These are phyloP conservation scores for Cordyceps cicadae DNA, from an alignment of 2,329 filamentous ascomycete genomes.

Conservation along the genomic window DNA sequence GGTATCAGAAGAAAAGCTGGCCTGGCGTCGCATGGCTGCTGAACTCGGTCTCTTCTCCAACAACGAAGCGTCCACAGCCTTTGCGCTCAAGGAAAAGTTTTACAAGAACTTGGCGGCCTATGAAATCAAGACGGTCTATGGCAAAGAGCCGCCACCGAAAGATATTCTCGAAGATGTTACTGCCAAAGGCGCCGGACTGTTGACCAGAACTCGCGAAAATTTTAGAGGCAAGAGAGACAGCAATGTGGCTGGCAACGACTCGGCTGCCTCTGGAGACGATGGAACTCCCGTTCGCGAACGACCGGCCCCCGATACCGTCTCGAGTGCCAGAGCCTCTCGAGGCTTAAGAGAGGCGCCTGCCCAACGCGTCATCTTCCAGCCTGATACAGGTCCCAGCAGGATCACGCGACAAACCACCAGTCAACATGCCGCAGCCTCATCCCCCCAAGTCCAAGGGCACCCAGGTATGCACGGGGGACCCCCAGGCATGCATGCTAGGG, in stretches of 20 bases:
- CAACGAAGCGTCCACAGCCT: constrained; percentile 76
- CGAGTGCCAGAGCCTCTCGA: constrained; percentile 50
- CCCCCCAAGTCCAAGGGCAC: constrained; percentile 24
- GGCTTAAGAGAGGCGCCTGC: constrained; percentile 75
- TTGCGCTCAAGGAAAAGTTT: constrained; percentile 78
- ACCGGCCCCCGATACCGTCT: constrained; percentile 42
- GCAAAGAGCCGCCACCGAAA: constrained; percentile 74
- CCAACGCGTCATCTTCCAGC: constrained; percentile 76
- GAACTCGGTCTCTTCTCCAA: constrained; percentile 67
- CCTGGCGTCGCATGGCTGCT: constrained; percentile 72
- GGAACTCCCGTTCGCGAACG: constrained; percentile 49
- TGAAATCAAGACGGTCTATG: constrained; percentile 71
- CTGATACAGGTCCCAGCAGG: constrained; percentile 60
- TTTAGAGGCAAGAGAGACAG: constrained; percentile 45
- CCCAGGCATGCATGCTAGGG: constrained; percentile 27
- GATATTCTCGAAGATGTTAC: constrained; percentile 84
- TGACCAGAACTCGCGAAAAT: constrained; percentile 72
- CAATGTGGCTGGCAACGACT: constrained; percentile 46
- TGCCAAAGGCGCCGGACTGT: constrained; percentile 72
- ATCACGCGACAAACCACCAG: constrained; percentile 51
- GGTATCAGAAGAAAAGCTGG: constrained; percentile 73
- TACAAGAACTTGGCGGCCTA: constrained; percentile 85
- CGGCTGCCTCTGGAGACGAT: constrained; percentile 52
- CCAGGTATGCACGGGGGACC: constrained; percentile 24
- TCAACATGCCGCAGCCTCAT: constrained; percentile 29